These are phyloP conservation scores for Umbelopsis sp. DNA, from an alignment of 192 early-diverging fungal species.

Conservation along the genomic window DNA sequence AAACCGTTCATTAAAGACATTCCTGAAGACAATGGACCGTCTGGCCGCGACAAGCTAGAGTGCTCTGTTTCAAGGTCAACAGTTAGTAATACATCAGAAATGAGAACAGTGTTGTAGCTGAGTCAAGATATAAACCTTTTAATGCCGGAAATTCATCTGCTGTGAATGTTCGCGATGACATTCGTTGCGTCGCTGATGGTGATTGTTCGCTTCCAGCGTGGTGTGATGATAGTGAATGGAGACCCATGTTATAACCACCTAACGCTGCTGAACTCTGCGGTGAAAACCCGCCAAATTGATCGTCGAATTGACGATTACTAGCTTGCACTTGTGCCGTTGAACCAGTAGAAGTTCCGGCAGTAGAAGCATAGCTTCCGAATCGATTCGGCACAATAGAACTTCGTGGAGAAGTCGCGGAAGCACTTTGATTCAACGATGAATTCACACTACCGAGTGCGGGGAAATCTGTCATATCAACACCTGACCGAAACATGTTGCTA, in stretches of 20 bases:
- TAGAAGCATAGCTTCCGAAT: conserved; percentile 37
- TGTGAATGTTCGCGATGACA: conserved; percentile 36
- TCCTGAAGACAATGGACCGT: conserved; percentile 10
- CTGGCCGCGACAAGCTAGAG: conserved; percentile 18
- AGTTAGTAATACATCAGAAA: conserved; percentile 6
- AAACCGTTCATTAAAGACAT: conserved; percentile 22
- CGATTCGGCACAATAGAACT: conserved; percentile 26
- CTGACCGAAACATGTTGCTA: conserved; percentile 38
- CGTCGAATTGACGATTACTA: conserved; percentile 9
- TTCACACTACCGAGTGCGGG: conserved; percentile 38
- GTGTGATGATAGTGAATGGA: conserved; percentile 17
- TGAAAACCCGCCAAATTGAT: conserved; percentile 18
- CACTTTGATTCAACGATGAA: conserved; percentile 19
- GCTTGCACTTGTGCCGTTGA: conserved; percentile 12
- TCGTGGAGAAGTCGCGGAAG: conserved; percentile 16
- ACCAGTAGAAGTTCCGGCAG: conserved; percentile 27
- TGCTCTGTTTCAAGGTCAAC: conserved; percentile 29
- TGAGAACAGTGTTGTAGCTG: conserved; percentile 8
- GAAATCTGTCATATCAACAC: conserved; percentile 41
- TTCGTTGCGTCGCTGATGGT: conserved; percentile 11
- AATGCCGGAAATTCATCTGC: conserved; percentile 43
- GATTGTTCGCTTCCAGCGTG: conserved; percentile 17
- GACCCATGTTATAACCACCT: conserved; percentile 1
- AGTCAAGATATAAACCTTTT: conserved; percentile 26
- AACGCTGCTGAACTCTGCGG: conserved; percentile 15